Base-by-base conservation (phyloP, 2,329 filamentous ascomycete species). In the Beauveria australis region DNA sequence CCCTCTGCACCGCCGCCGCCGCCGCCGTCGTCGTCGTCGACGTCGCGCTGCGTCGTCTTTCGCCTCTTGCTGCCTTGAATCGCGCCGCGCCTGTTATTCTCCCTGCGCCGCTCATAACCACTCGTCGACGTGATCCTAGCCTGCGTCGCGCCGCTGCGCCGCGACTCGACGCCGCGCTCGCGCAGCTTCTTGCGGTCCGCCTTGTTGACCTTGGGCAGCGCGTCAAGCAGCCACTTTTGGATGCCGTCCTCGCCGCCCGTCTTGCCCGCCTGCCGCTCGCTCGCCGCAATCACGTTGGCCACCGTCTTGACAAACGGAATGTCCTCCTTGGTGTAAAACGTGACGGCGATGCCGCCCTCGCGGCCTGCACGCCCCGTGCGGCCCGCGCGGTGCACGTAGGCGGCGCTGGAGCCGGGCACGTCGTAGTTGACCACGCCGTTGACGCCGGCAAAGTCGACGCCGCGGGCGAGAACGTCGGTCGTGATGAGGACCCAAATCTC, bases 361-460 rank as follows among this genome's bases (percentile, higher is more conserved):
- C 92, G 83, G 0, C 94, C 94, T 0, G 92, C 94, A 24, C 94
- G 83, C 0, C 93, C 94, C 0, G 94, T 97, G 52, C 94, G 84
- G 0, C 94, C 94, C 0, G 94, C 92, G 12, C 94, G 89, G 75
- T 99, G 94, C 7, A 99, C 89, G 70, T 99, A 99, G 1, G 86
- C 86, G 0, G 92, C 93, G 5, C 89, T 89, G 0, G 89, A 92
- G n/a, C 88, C 91, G 0, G 94, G 94, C 9, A 97, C 91, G 72
- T 99, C 94, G 75, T 97, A 99, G 75, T 97, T 99, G 56, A 99
- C 89, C 0, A 99, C 92, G 51, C 92, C 92, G 69, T 97, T 97
- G 64, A 99, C 87, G 54, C 94, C 94, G 9, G 89, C 86, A 76
- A 99, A 97, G 74, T 99, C 94, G 46, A 99, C 87, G 22, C 94